Base-by-base conservation (phyloP, 208 protist genomes). In the Wallacemonas sp. region DNA sequence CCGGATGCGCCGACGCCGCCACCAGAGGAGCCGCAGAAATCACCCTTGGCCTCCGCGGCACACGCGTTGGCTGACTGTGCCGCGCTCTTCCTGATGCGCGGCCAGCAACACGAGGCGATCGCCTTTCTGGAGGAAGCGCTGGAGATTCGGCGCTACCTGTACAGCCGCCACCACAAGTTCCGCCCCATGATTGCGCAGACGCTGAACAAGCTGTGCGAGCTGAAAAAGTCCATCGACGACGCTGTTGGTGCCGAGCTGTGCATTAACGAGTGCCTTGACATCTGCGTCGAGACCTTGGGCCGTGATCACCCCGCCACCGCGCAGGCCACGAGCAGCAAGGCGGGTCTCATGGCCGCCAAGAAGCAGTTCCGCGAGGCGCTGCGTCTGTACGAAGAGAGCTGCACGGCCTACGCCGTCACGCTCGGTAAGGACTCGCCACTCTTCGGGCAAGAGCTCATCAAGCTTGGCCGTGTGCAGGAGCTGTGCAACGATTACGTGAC, bases 131-230 rank as follows among this genome's bases (percentile, higher is more conserved):
- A 96, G 74, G 90, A 96, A 56, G 75, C 90, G 29, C 82, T 96
- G 4, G 85, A 94, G 60, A 94, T 96, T 67, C 82, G 90, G 5
- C 85, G 90, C 12, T 94, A 81, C 69, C 68, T 96, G 19, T 96
- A 96, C 79, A 80, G 26, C 41, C 70, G 80, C 0, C 83, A 93
- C 63, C 65, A 82, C 44, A 93, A 92, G 75, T 96, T 82, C 70
- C 77, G 84, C 30, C 87, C 90, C 29, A 93, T 96, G 68, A 96
- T 96, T 72, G 90, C 90, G 39, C 90, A 96, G 70, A 96, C 90
- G 30, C 78, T 96, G 14, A 93, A 92, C 76, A 96, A 96, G 61
- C 74, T 96, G 16, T 89, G 80, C 62, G 90, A 96, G 66, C 72
- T 96, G 27, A 89, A 90, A 55, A 93, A 93, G 68, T 65, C 83